Percentiles rank a stretch among this genome's conserved stretches.
Conservation (phyloP, 2,329 filamentous ascomycete genomes). For the Penicillium nordicum region DNA sequence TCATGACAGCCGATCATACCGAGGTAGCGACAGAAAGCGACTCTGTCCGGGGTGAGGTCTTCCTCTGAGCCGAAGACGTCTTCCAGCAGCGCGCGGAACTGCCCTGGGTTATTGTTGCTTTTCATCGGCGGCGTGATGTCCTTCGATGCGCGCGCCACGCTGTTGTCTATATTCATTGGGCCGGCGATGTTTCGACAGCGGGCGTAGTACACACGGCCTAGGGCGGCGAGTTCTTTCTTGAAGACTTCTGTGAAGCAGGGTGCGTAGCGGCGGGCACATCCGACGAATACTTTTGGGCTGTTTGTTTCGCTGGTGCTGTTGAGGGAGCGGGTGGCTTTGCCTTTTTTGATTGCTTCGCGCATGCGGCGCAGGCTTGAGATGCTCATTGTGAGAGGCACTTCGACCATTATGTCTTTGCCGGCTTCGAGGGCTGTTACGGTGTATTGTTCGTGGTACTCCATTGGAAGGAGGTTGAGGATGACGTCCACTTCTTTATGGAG, state of each 20-base stretch:
- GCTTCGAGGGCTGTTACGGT: conserved; percentile 51
- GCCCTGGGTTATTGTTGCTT: neutral
- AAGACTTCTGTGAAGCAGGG: conserved; percentile 53
- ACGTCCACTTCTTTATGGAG: conserved; percentile 43
- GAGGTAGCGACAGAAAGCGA: conserved; percentile 44
- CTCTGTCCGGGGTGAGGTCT: conserved; percentile 28
- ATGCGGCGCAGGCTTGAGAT: conserved; percentile 48
- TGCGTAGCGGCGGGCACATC: conserved; percentile 61
- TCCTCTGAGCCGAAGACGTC: conserved; percentile 27
- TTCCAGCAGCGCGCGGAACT: conserved; percentile 20
- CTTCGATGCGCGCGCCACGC: neutral
- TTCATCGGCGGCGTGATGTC: neutral
- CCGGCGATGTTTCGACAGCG: conserved; percentile 53
- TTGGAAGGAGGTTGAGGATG: conserved; percentile 55
- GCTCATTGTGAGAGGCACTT: conserved; percentile 57
- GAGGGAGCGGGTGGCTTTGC: neutral
- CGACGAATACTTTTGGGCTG: conserved; percentile 54
- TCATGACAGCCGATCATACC: conserved; percentile 54
- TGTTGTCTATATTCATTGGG: conserved; percentile 33
- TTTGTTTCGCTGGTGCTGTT: conserved; percentile 39
- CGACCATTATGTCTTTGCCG: conserved; percentile 57
- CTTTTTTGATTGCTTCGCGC: conserved; percentile 40
- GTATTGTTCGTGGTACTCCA: conserved; percentile 56
- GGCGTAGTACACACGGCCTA: conserved; percentile 56
- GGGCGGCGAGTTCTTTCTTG: conserved; percentile 49